Evolutionary conservation across 225 moss, liverwort and hornwort genomes (phyloP), one percentile per base, ranked within the genome.

Genomic region (Polytrichum formosum): DNA sequence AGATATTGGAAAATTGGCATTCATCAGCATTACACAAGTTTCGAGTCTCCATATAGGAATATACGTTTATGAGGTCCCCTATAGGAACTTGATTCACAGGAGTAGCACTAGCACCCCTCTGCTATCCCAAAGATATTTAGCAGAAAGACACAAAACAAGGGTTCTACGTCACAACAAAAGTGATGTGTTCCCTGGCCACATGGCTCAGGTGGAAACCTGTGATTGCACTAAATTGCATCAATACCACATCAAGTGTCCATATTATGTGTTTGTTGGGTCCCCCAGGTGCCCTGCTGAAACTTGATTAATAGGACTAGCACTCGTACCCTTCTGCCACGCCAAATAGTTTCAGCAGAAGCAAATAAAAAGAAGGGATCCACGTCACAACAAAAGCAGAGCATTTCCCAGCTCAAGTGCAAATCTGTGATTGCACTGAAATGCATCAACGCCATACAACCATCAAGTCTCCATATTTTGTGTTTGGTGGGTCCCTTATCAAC

Each of bases 321-420:
- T 20, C 58, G 22, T 18, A 58, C 19, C n/a, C 59, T 2, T 60
- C 25, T 60, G 59, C 59, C 59, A 60, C 9, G 60, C 46, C 46
- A 46, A 16, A 46, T 3, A 46, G 4, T 2, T 46, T 46, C 3
- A 46, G 13, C 46, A 46, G 46, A 46, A 46, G 46, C 16, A 46
- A 16, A 16, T 3, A 4, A 16, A 8, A 35, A 9, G 8, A 35
- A 16, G 46, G 16, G 46, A 46, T 37, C 46, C 46, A 46, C 46
- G 4, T 46, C 46, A 10, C 46, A 46, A 46, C 46, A 46, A 46
- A 35, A 2, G 46, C 13, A 46, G 46, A 16, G 13, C 2, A 13
- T 46, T 37, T 60, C n/a, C 59, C 6, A 61, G 60, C 21, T 22
- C 60, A 61, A 61, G 60, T 61, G 60, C 19, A 61, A 61, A 61